Conservation (phyloP, 1,139 yeast genomes). For the Starmera stellimalicola region DNA sequence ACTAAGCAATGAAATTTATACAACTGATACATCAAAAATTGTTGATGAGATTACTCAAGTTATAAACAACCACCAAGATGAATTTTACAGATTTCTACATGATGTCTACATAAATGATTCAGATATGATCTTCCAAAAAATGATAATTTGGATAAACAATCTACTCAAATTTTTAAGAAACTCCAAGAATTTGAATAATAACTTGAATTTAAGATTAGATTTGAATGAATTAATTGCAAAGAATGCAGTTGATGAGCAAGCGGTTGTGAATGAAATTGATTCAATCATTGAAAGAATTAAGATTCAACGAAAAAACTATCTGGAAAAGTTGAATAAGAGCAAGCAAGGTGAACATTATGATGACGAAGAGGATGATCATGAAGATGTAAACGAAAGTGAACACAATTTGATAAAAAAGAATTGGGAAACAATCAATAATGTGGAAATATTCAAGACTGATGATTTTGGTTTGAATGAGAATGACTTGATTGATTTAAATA, state of each 20-base stretch:
- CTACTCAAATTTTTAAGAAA: conserved; percentile 54
- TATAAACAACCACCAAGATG: conserved; percentile 60
- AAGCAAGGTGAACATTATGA: too few relatives aligned
- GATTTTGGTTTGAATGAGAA: conserved; percentile 53
- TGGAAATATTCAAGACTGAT: conserved; percentile 34
- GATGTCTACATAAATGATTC: conserved; percentile 68
- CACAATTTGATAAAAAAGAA: conserved; percentile 27
- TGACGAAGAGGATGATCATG: too few relatives aligned
- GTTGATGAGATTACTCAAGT: conserved; percentile 59
- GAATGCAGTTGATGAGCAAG: conserved; percentile 22
- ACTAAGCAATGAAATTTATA: conserved; percentile 31
- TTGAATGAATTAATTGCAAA: conserved; percentile 22
- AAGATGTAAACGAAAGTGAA: conserved; percentile 7
- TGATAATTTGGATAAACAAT: conserved; percentile 62
- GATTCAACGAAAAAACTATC: conserved; percentile 28
- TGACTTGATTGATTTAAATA: conserved; percentile 50
- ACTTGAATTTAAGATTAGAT: conserved; percentile 24
- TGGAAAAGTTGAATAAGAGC: conserved; percentile 22
- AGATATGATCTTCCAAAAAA: conserved; percentile 57
- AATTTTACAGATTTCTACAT: conserved; percentile 67
- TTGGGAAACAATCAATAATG: conserved; percentile 40
- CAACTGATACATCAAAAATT: conserved; percentile 36
- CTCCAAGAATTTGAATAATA: conserved; percentile 34
- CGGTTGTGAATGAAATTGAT: conserved; percentile 35
- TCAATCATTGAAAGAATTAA: conserved; percentile 34